Base-by-base conservation (phyloP, 495 filamentous ascomycete species). In the Talaromyces borbonicus region DNA sequence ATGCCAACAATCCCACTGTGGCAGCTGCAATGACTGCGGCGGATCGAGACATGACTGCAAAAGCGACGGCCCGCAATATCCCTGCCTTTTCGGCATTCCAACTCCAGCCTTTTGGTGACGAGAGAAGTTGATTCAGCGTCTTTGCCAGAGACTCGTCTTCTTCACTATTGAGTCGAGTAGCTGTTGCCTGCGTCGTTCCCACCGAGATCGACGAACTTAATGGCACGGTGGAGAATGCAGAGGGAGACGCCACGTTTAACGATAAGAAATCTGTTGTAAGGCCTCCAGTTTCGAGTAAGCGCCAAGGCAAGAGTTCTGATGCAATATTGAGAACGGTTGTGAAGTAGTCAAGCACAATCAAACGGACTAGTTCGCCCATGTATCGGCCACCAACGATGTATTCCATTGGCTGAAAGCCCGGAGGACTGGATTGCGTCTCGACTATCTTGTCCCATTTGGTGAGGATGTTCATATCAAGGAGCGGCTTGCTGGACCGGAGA, bases 391-490 rank as follows among this genome's bases (percentile, higher is more conserved):
- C 73, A 4, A 84, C 80, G 79, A 90, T 85, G 56, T 87, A 86
- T 60, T 90, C 85, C 45, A 89, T 72, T 0, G 85, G 85, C 57
- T 87, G 84, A 53, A 88, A 89, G 0, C 84, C 85, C 0, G 84
- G 83, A 1, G 67, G 65, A 50, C 83, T 75, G 43, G 72, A 75
- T 18, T 71, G 67, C 4, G 49, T 48, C 48, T 87, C 81, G 8
- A 90, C 66, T 39, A 66, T 56, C 1, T 58, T 52, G 54, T 90
- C 85, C 84, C 84, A 88, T 33, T 64, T 62, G 4, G 73, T 86
- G 45, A 79, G 65, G 16, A 85, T 59, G 2, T 68, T 63, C 12
- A 79, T 66, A 23, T 75, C 72, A 14, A 64, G 59, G 5, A 90
- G 60, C 1, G 85, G 79, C 5, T 66, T 66, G 3, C 74, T 68